Percentiles rank a stretch among this genome's conserved stretches.
These are phyloP conservation scores for Dacryopinax primogenitus DNA, from an alignment of 768 basidiomycete species.

Conservation along the genomic window DNA sequence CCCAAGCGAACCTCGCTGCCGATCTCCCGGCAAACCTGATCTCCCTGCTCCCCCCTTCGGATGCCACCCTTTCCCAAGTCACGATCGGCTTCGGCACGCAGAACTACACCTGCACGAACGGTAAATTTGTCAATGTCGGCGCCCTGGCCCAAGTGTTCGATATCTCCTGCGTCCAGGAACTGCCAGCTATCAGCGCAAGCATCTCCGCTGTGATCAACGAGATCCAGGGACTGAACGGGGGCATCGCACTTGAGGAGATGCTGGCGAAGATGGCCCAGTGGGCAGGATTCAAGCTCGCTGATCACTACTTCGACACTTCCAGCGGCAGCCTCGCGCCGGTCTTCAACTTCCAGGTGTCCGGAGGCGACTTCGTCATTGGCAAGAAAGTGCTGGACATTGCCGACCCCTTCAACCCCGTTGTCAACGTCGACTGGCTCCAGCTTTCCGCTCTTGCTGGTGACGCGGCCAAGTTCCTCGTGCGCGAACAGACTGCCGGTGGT, in stretches of 20 bases:
- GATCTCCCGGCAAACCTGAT: not conserved
- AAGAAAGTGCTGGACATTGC: not conserved
- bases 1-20: not conserved
- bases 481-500: constrained; percentile 43
- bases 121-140: constrained; percentile 26
- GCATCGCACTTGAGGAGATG: not conserved
- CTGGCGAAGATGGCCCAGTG: not conserved
- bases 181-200: constrained; percentile 16
- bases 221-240: not conserved
- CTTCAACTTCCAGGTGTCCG: constrained; percentile 12
- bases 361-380: constrained; percentile 2
- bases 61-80: constrained; percentile 10
- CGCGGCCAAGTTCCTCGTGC: constrained; percentile 40
- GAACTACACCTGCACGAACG: constrained; percentile 28
- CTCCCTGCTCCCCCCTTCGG: constrained; percentile 18
- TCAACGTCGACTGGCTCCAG: constrained; percentile 46
- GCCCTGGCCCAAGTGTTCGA: constrained; percentile 45
- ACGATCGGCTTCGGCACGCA: constrained; percentile 23
- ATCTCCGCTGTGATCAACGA: not conserved
- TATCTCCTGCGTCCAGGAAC: constrained; percentile 35
- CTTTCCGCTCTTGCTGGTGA: constrained; percentile 36
- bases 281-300: constrained; percentile 10
- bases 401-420: constrained; percentile 5
- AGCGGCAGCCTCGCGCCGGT: constrained; percentile 3
- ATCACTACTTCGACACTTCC: constrained; percentile 13